phyloP scores from a whole-genome alignment of 208 protist species.

The Leishmania amazonensis region DNA sequence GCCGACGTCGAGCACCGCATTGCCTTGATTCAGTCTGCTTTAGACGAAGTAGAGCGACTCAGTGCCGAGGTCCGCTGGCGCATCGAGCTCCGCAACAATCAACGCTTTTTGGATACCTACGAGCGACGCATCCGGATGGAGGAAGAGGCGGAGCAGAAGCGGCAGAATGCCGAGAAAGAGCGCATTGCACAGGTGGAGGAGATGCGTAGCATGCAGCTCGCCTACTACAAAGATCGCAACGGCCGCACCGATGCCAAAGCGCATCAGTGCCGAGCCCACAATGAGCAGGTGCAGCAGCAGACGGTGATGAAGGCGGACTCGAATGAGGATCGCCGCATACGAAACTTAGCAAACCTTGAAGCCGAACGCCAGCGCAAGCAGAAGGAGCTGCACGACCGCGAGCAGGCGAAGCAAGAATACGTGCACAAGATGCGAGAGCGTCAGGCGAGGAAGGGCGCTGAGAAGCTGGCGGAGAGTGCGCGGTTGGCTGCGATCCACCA shows the following conservation, averaged over 20 bases:
- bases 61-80: slow-evolving; percentile 35
- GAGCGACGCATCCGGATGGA: slow-evolving; percentile 43
- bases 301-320: slow-evolving; percentile 42
- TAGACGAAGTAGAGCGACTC: slow-evolving; percentile 56
- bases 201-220: slow-evolving; percentile 43
- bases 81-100: slow-evolving; percentile 36
- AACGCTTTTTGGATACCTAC: slow-evolving; percentile 40
- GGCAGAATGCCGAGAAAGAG: slow-evolving; percentile 53
- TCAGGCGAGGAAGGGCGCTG: slow-evolving; percentile 33
- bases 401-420: slow-evolving; percentile 42
- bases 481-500: slow-evolving; percentile 33
- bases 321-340: slow-evolving; percentile 48
- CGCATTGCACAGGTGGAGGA: slow-evolving; percentile 43
- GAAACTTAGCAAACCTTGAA: slow-evolving; percentile 46
- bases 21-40: slow-evolving; percentile 50
- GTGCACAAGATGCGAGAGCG: slow-evolving; percentile 32
- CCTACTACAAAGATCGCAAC: slow-evolving; percentile 66
- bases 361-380: slow-evolving; percentile 43
- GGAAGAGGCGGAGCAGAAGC: slow-evolving; percentile 38
- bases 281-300: slow-evolving; percentile 39
- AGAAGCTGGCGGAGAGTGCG: slow-evolving; percentile 35
- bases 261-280: slow-evolving; percentile 41
- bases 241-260: slow-evolving; percentile 44
- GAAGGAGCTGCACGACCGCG: slow-evolving; percentile 53
- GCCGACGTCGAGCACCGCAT: slow-evolving; percentile 66